Conservation (phyloP, 2,329 filamentous ascomycete genomes). For the Corynespora cassiicola region DNA sequence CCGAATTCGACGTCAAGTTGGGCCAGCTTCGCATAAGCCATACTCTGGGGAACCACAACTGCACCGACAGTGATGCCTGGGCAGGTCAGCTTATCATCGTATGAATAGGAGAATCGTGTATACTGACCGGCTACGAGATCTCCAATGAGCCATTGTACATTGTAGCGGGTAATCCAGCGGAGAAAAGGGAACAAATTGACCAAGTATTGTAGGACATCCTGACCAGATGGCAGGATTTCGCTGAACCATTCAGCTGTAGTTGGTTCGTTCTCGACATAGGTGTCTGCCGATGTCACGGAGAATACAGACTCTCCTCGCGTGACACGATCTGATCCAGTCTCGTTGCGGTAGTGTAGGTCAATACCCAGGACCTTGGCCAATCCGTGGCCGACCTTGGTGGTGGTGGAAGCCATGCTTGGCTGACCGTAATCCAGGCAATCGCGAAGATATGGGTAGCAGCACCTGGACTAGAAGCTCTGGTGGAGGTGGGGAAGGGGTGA, state of each 20-base stretch:
- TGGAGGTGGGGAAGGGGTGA: slow-evolving; percentile 8
- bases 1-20: slow-evolving; percentile 80
- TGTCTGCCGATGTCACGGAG: slow-evolving; percentile 74
- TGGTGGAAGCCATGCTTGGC: slow-evolving; percentile 32
- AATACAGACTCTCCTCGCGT: slow-evolving; percentile 81
- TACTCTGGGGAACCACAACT: slow-evolving; percentile 89
- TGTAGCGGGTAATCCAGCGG: slow-evolving; percentile 89
- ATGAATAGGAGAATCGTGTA: neutral
- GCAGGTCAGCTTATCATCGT: slow-evolving; percentile 11
- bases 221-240: slow-evolving; percentile 65
- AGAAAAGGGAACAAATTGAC: slow-evolving; percentile 83
- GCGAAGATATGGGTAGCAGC: neutral
- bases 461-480: slow-evolving; percentile 4
- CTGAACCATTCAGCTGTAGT: slow-evolving; percentile 75
- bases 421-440: neutral
- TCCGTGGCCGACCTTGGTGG: slow-evolving; percentile 70
- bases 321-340: slow-evolving; percentile 64
- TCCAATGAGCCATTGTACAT: slow-evolving; percentile 84
- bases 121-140: slow-evolving; percentile 84
- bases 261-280: slow-evolving; percentile 84
- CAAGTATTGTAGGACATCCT: slow-evolving; percentile 66
- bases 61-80: slow-evolving; percentile 73
- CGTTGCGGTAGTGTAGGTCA: slow-evolving; percentile 74
- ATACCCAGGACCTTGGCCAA: slow-evolving; percentile 84
- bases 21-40: slow-evolving; percentile 91